These are phyloP conservation scores for Fusarium robinianum DNA, from an alignment of 2,329 filamentous ascomycete species.

Conservation along the genomic window DNA sequence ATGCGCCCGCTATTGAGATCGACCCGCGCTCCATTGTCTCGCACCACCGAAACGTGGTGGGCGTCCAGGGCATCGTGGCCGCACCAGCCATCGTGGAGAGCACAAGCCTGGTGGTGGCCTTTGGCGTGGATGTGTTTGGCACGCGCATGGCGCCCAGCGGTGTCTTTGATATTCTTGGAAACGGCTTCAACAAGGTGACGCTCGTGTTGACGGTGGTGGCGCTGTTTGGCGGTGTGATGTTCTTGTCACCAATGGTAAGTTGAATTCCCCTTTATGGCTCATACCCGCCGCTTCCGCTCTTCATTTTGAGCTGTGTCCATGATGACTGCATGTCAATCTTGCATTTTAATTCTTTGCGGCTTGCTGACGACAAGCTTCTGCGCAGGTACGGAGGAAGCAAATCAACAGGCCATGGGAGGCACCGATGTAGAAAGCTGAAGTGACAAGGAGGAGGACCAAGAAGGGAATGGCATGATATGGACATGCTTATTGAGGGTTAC, in stretches of 20 bases:
- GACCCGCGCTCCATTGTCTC: constrained; percentile 81
- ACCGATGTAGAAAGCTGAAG: constrained; percentile 40
- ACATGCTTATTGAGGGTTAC: too few species aligned
- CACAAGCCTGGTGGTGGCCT: constrained; percentile 87
- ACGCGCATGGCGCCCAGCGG: constrained; percentile 85
- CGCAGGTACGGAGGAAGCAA: constrained; percentile 65
- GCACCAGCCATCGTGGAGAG: constrained; percentile 84
- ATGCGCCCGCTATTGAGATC: constrained; percentile 77
- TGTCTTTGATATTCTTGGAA: constrained; percentile 89
- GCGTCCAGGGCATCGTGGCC: constrained; percentile 73
- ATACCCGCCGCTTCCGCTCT: too few species aligned
- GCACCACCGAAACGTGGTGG: constrained; percentile 80
- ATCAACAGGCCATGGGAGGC: constrained; percentile 67
- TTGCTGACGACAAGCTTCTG: constrained; percentile 40
- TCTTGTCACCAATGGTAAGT: constrained; percentile 85
- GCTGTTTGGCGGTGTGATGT: constrained; percentile 73
- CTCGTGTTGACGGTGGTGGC: constrained; percentile 83
- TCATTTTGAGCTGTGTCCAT: too few species aligned
- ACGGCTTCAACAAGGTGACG: constrained; percentile 89
- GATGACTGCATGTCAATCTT: too few species aligned
- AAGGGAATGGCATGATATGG: too few species aligned
- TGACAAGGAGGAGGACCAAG: too few species aligned
- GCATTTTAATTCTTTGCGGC: constrained; percentile 1
- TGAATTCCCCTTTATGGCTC: constrained; percentile 1
- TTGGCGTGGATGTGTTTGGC: constrained; percentile 85